These are phyloP conservation scores for Fragaria vesca DNA, from an alignment of 306 rosid species.

Conservation along the genomic window DNA sequence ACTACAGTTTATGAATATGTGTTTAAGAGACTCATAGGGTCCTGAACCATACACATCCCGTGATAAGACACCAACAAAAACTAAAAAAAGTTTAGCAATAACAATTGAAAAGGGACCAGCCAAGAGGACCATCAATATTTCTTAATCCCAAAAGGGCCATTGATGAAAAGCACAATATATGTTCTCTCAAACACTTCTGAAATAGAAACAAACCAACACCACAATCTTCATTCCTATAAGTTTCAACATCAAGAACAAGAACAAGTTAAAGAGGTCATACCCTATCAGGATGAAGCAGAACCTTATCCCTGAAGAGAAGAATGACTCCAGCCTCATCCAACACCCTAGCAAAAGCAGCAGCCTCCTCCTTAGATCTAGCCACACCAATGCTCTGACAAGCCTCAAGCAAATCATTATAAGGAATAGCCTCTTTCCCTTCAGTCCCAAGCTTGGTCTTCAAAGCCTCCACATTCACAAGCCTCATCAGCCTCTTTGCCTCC, in stretches of 20 bases:
- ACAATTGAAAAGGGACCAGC: slow-evolving; percentile 9
- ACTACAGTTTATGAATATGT: not conserved
- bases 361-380: slow-evolving; percentile 70
- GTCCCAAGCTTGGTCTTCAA: slow-evolving; percentile 64
- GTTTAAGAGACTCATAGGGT: not conserved
- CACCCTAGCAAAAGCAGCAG: slow-evolving; percentile 62
- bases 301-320: slow-evolving; percentile 85
- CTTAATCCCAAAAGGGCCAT: not conserved
- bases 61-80: not conserved
- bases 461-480: slow-evolving; percentile 84
- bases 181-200: not conserved
- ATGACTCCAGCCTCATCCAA: slow-evolving; percentile 96
- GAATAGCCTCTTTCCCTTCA: slow-evolving; percentile 71
- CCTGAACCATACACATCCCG: not conserved
- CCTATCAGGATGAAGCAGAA: slow-evolving; percentile 89
- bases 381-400: slow-evolving; percentile 74
- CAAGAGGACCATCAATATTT: not conserved
- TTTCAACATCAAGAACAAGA: not conserved
- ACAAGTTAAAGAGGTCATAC: slow-evolving; percentile 24
- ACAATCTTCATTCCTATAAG: not conserved
- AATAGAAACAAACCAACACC: not conserved
- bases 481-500: slow-evolving; percentile 88
- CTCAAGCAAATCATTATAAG: slow-evolving; percentile 65
- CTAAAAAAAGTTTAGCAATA: not conserved
- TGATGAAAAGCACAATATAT: not conserved